Percentiles rank a stretch among this genome's conserved stretches.
These are phyloP conservation scores for Angomonas ambiguus DNA, from an alignment of 208 protist genomes.

Conservation along the genomic window DNA sequence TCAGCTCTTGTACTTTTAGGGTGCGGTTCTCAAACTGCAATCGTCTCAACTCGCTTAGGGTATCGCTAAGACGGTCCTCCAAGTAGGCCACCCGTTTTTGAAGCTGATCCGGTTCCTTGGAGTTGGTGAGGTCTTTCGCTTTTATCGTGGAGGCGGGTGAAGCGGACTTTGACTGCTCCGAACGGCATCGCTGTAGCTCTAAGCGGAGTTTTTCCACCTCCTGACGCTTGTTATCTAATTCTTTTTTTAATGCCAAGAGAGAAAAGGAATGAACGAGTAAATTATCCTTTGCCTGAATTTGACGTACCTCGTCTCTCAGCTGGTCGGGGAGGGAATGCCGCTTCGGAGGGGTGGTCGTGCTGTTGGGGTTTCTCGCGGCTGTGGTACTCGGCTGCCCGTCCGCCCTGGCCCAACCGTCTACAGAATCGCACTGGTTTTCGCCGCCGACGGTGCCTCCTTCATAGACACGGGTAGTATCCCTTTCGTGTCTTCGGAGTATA, in stretches of 20 bases:
- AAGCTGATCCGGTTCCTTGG: constrained; percentile 15
- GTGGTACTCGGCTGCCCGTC: too few relatives aligned
- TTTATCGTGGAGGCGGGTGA: not conserved
- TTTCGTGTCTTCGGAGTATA: not conserved
- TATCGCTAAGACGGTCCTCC: constrained; percentile 24
- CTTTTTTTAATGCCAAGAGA: constrained; percentile 17
- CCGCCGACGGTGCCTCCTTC: not conserved
- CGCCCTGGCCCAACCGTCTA: too few relatives aligned
- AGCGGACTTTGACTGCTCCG: constrained; percentile 15
- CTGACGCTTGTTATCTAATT: constrained; percentile 25
- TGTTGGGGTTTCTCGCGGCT: not conserved
- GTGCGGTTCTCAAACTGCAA: constrained; percentile 38
- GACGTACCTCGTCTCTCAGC: constrained; percentile 8
- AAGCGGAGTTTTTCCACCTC: constrained; percentile 32
- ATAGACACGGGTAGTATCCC: not conserved
- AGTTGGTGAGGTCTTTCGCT: not conserved
- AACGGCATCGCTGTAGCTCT: constrained; percentile 28
- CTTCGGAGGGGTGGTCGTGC: not conserved
- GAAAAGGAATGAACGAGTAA: not conserved
- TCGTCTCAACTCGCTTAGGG: constrained; percentile 23
- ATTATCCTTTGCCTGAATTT: not conserved
- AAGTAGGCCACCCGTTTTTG: constrained; percentile 32
- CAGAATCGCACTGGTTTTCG: too few relatives aligned
- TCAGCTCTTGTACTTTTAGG: constrained; percentile 29
- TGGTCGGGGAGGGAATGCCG: constrained; percentile 14